phyloP scores from a whole-genome alignment of 2,329 filamentous ascomycete species.

The Alternaria sp. region DNA sequence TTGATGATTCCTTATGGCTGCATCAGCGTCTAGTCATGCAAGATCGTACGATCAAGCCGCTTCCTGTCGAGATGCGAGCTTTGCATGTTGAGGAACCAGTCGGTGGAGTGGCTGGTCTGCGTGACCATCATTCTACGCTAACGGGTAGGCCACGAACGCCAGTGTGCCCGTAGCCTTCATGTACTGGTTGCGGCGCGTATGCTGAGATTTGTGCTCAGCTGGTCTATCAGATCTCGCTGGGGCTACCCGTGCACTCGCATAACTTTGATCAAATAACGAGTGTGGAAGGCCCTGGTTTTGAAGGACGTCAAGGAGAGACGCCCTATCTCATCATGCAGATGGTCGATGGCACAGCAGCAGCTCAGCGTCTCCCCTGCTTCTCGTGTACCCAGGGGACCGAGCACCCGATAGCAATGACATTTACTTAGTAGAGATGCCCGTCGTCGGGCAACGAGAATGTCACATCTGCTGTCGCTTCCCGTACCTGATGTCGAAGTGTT shows the following conservation, averaged over 20 bases:
- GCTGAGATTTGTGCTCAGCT: conserved; percentile 6
- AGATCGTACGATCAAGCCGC: conserved; percentile 10
- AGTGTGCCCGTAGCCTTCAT: conserved; percentile 18
- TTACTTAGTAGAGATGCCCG: not conserved
- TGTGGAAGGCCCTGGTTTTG: not conserved
- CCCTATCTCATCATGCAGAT: not conserved
- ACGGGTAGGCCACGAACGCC: conserved; percentile 15
- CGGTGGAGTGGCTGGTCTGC: conserved; percentile 14
- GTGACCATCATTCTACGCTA: conserved; percentile 7
- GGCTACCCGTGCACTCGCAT: not conserved
- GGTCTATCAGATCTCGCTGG: not conserved
- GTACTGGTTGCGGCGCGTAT: conserved; percentile 24
- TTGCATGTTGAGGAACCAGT: conserved; percentile 14
- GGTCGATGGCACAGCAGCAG: conserved; percentile 6
- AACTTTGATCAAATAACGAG: not conserved
- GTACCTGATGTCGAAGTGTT: conserved; percentile 33
- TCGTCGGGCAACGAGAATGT: not conserved
- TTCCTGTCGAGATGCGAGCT: conserved; percentile 7
- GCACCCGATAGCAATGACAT: conserved; percentile 4
- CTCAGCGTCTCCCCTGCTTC: conserved; percentile 7
- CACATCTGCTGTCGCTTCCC: conserved; percentile 6
- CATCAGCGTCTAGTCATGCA: conserved; percentile 18
- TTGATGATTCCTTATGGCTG: conserved; percentile 17
- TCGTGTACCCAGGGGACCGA: conserved; percentile 2
- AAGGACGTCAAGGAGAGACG: not conserved